These are phyloP conservation scores for Aspergillus eucalypticola DNA, from an alignment of 2,329 filamentous ascomycete genomes.

Conservation along the genomic window DNA sequence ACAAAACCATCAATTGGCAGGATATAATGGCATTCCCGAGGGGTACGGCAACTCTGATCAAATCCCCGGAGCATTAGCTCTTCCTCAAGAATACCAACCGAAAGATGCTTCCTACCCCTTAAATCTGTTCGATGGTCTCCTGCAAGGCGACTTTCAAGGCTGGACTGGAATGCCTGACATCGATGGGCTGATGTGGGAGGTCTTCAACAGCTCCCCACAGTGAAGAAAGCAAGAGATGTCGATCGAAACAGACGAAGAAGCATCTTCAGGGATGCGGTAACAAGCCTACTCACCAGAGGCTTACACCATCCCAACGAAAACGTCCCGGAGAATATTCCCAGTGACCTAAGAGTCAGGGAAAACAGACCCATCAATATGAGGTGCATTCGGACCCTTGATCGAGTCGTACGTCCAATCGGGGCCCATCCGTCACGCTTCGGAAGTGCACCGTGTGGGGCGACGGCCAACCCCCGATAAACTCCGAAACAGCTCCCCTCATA, in stretches of 20 bases:
- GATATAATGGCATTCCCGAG: neutral
- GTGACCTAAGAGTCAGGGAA: no score
- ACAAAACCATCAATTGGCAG: neutral
- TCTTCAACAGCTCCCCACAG: slow-evolving; percentile 19
- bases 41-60: neutral
- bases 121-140: slow-evolving; percentile 25
- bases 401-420: neutral
- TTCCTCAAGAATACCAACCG: neutral
- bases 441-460: neutral
- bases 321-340: no score
- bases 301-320: no score
- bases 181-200: slow-evolving; percentile 33
- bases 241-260: neutral
- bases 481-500: neutral
- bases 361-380: no score
- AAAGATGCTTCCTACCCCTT: neutral
- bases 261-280: neutral
- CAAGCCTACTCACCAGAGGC: no score
- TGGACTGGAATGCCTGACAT: slow-evolving; percentile 30
- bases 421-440: neutral
- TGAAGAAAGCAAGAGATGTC: neutral
- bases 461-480: neutral
- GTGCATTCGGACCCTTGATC: no score
- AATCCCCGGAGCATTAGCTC: no score
- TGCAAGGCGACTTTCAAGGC: slow-evolving; percentile 27